Percentiles rank a stretch among this genome's conserved stretches.
phyloP scores from a whole-genome alignment of 1,284 basidiomycete genomes.

The Thecaphora frezii region DNA sequence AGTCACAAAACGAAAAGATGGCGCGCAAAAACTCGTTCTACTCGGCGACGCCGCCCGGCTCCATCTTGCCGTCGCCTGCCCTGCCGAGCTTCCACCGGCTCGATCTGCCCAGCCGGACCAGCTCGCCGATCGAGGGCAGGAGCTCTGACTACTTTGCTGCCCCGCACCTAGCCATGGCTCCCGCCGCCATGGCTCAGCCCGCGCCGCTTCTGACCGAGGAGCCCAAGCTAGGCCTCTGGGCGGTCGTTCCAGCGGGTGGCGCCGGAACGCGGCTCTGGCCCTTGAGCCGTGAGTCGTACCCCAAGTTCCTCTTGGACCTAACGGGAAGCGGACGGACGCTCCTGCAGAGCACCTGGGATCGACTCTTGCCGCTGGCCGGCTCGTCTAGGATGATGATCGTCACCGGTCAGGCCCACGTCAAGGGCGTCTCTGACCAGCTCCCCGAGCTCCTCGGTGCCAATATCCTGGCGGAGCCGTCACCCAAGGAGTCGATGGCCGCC shows the following conservation, averaged over 20 bases:
- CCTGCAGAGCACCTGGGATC: slow-evolving; percentile 55
- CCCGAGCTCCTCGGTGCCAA: slow-evolving; percentile 43
- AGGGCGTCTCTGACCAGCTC: slow-evolving; percentile 46
- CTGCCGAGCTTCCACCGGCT: slow-evolving; percentile 24
- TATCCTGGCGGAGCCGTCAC: slow-evolving; percentile 54
- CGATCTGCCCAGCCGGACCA: slow-evolving; percentile 13
- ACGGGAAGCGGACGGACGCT: slow-evolving; percentile 51
- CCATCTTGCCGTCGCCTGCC: slow-evolving; percentile 25
- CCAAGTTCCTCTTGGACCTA: slow-evolving; percentile 56
- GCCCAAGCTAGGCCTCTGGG: slow-evolving; percentile 54
- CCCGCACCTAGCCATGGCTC: slow-evolving; percentile 30
- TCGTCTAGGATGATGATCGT: slow-evolving; percentile 50
- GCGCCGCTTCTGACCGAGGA: slow-evolving; percentile 45
- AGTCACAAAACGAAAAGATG: slow-evolving; percentile 20
- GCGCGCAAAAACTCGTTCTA: slow-evolving; percentile 32
- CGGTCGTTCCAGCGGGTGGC: slow-evolving; percentile 55
- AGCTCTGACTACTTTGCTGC: slow-evolving; percentile 18
- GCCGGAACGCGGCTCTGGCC: slow-evolving; percentile 58
- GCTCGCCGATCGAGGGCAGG: slow-evolving; percentile 40
- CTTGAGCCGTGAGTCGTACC: slow-evolving; percentile 49
- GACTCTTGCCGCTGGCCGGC: slow-evolving; percentile 49
- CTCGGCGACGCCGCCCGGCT: slow-evolving; percentile 15
- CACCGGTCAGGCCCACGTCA: slow-evolving; percentile 49
- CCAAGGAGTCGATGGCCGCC: slow-evolving; percentile 57
- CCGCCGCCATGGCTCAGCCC: slow-evolving; percentile 23